Evolutionary conservation across 768 basidiomycete species (phyloP).

Genomic region (Sutorius australiensis): DNA sequence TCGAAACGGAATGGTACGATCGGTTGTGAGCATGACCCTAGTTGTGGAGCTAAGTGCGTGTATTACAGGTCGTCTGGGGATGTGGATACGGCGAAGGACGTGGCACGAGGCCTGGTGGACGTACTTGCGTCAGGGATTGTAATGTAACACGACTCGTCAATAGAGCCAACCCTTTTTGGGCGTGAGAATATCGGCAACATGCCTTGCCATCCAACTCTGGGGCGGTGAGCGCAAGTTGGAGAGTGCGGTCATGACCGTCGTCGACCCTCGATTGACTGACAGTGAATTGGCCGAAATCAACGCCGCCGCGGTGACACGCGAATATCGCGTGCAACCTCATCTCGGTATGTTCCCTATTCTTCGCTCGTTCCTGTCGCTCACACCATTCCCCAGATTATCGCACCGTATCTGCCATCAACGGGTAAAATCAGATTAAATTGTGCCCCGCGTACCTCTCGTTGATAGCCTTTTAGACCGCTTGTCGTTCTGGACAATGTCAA

Average conservation of each 20-base stretch:
- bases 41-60: conserved; percentile 27
- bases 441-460: conserved; percentile 6
- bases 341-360: conserved; percentile 50
- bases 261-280: conserved; percentile 63
- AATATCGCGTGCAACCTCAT: conserved; percentile 87
- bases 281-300: conserved; percentile 76
- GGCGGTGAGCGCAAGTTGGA: conserved; percentile 9
- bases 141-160: conserved; percentile 1
- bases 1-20: conserved; percentile 81
- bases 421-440: conserved; percentile 47
- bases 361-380: conserved; percentile 6
- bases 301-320: conserved; percentile 83
- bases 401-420: conserved; percentile 98
- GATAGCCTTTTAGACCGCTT: conserved; percentile 61
- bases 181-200: conserved; percentile 22
- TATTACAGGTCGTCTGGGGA: conserved; percentile 48
- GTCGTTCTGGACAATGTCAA: conserved; percentile 99
- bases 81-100: conserved; percentile 35
- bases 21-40: conserved; percentile 6
- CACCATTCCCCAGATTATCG: conserved; percentile 68
- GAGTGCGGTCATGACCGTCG: conserved; percentile 30
- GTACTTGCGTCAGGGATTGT: conserved; percentile 34
- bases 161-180: conserved; percentile 5
- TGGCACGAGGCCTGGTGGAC: conserved; percentile 40
- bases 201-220: conserved; percentile 4